Conservation (phyloP, 345 rosid genomes). For the Gossypium australe region DNA sequence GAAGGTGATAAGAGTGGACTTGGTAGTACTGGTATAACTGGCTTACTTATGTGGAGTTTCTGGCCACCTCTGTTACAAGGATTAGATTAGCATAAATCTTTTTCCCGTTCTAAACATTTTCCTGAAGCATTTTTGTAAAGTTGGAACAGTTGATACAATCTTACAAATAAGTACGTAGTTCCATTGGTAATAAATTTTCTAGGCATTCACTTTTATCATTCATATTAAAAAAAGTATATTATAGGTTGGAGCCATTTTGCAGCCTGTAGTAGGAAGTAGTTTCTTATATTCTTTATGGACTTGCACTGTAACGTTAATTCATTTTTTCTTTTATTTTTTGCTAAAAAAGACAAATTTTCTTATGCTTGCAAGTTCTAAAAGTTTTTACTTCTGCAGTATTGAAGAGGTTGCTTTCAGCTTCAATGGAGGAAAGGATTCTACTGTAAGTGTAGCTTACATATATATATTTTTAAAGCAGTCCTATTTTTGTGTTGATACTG, state of each 20-base stretch:
- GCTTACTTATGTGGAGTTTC: neutral
- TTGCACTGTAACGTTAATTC: neutral
- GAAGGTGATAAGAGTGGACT: neutral
- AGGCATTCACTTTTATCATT: neutral
- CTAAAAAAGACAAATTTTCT: slow-evolving; percentile 8
- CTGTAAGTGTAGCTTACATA: slow-evolving; percentile 48
- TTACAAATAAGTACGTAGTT: neutral
- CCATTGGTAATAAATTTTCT: neutral
- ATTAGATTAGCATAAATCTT: neutral
- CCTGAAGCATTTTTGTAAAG: neutral
- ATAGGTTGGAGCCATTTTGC: neutral
- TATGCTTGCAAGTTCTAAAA: slow-evolving; percentile 23
- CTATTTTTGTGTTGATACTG: slow-evolving; percentile 15
- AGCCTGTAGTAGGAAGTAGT: neutral
- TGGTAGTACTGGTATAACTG: neutral
- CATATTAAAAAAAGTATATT: neutral
- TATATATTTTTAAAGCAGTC: slow-evolving; percentile 3
- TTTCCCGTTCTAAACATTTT: neutral
- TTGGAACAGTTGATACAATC: neutral
- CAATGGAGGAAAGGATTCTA: slow-evolving; percentile 98
- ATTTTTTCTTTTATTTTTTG: neutral
- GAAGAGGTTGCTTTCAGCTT: slow-evolving; percentile 98
- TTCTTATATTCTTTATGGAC: neutral
- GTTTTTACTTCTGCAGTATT: slow-evolving; percentile 38
- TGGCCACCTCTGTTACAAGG: neutral